phyloP scores from a whole-genome alignment of 2,329 filamentous ascomycete genomes.

The Lachnellula occidentalis region DNA sequence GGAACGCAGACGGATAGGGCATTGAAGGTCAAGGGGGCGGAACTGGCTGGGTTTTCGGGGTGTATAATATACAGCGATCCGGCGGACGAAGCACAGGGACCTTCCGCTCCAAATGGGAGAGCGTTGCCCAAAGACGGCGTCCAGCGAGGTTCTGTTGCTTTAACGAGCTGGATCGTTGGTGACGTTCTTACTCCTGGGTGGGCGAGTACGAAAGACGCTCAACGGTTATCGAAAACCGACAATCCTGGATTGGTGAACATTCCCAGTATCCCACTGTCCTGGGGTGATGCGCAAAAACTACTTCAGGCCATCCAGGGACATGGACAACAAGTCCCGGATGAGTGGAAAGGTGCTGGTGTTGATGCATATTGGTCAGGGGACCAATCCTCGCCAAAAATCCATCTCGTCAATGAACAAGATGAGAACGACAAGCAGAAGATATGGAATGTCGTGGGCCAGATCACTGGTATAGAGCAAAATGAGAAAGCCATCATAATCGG shows the following conservation, averaged over 20 bases:
- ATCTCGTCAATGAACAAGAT: slow-evolving; percentile 81
- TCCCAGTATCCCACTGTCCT: slow-evolving; percentile 83
- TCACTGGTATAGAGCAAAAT: slow-evolving; percentile 76
- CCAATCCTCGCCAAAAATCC: slow-evolving; percentile 66
- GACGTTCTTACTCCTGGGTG: slow-evolving; percentile 90
- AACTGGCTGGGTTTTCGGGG: slow-evolving; percentile 77
- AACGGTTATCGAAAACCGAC: slow-evolving; percentile 63
- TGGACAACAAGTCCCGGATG: slow-evolving; percentile 61
- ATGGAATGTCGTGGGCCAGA: slow-evolving; percentile 84
- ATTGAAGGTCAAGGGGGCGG: slow-evolving; percentile 84
- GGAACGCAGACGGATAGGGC: slow-evolving; percentile 67
- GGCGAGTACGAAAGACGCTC: slow-evolving; percentile 61
- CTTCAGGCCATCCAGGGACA: slow-evolving; percentile 70
- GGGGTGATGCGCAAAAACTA: slow-evolving; percentile 79
- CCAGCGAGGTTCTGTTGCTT: slow-evolving; percentile 73
- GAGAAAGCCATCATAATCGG: slow-evolving; percentile 84
- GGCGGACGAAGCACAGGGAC: slow-evolving; percentile 74
- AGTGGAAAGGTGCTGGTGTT: slow-evolving; percentile 74
- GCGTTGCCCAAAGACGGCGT: slow-evolving; percentile 79
- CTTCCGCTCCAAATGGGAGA: slow-evolving; percentile 68
- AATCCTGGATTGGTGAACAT: slow-evolving; percentile 72
- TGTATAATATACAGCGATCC: slow-evolving; percentile 94
- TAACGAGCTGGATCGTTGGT: slow-evolving; percentile 78
- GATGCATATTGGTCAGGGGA: slow-evolving; percentile 86
- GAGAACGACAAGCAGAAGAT: slow-evolving; percentile 77